Evolutionary conservation across 73 alveolate species (phyloP).

Genomic region (Breviolum minutum): DNA sequence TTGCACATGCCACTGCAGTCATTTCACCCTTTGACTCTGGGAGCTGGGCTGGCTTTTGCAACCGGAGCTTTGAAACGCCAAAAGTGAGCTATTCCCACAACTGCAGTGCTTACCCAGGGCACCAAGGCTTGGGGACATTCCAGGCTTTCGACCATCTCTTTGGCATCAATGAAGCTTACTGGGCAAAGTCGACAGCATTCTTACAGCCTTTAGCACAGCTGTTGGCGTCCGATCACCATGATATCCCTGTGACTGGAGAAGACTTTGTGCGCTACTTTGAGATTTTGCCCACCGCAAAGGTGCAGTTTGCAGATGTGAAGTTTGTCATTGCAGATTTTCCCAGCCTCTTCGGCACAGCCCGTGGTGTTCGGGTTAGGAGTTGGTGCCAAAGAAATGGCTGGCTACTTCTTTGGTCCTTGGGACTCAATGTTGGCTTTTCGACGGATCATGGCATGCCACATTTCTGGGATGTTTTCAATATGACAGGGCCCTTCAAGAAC

Average conservation of each 20-base stretch:
- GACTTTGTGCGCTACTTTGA: constrained; percentile 53
- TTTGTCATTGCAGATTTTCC: constrained; percentile 68
- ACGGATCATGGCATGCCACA: constrained; percentile 59
- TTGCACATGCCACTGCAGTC: constrained; percentile 30
- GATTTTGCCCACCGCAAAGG: constrained; percentile 51
- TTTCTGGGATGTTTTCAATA: constrained; percentile 57
- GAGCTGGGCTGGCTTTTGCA: constrained; percentile 52
- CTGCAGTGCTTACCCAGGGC: constrained; percentile 64
- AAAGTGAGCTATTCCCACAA: constrained; percentile 9
- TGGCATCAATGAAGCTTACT: constrained; percentile 25
- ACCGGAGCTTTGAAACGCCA: constrained; percentile 3
- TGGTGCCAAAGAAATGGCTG: constrained; percentile 72
- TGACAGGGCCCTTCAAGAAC: neutral
- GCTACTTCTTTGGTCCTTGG: constrained; percentile 58
- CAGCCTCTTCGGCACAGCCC: constrained; percentile 53
- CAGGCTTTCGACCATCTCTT: constrained; percentile 51
- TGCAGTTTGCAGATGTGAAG: neutral
- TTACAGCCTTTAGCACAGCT: constrained; percentile 34
- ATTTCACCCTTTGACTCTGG: constrained; percentile 62
- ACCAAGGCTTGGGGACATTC: constrained; percentile 32
- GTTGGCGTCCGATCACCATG: neutral
- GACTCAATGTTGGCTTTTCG: constrained; percentile 52
- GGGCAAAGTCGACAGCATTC: constrained; percentile 22
- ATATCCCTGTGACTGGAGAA: neutral
- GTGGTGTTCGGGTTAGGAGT: constrained; percentile 27